These are phyloP conservation scores for Sclerotinia borealis DNA, from an alignment of 2,329 filamentous ascomycete genomes.

Conservation along the genomic window DNA sequence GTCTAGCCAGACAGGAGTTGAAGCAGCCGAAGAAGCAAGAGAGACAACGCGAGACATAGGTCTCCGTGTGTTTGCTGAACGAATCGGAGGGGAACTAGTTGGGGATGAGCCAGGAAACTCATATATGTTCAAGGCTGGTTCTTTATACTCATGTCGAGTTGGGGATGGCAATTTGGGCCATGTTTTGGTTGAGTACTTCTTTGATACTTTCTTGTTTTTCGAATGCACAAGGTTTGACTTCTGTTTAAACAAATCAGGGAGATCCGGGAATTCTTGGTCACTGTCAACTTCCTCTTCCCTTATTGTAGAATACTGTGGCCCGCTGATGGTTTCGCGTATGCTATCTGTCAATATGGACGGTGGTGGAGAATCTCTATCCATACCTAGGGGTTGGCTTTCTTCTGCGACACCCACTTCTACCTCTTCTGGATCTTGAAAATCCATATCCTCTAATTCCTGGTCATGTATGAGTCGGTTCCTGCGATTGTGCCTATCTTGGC, in stretches of 20 bases:
- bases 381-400: conserved; percentile 24
- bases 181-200: conserved; percentile 23
- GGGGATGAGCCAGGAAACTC: conserved; percentile 37
- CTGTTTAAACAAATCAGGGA: conserved; percentile 23
- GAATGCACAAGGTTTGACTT: background rate
- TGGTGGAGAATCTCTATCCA: conserved; percentile 19
- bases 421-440: conserved; percentile 20
- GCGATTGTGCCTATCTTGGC: conserved; percentile 18
- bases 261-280: conserved; percentile 30
- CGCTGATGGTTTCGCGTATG: background rate
- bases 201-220: conserved; percentile 10
- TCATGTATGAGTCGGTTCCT: conserved; percentile 11
- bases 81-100: conserved; percentile 32
- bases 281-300: conserved; percentile 15
- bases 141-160: background rate
- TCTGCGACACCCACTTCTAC: conserved; percentile 12
- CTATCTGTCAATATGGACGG: conserved; percentile 11
- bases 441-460: conserved; percentile 23
- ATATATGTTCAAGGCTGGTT: conserved; percentile 27
- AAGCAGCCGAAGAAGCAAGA: conserved; percentile 16
- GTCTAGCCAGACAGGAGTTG: conserved; percentile 14
- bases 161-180: conserved; percentile 9
- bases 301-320: background rate
- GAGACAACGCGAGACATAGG: conserved; percentile 19
- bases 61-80: background rate